These are phyloP conservation scores for Trichosporon asahii DNA, from an alignment of 1,284 basidiomycete species.

Conservation along the genomic window DNA sequence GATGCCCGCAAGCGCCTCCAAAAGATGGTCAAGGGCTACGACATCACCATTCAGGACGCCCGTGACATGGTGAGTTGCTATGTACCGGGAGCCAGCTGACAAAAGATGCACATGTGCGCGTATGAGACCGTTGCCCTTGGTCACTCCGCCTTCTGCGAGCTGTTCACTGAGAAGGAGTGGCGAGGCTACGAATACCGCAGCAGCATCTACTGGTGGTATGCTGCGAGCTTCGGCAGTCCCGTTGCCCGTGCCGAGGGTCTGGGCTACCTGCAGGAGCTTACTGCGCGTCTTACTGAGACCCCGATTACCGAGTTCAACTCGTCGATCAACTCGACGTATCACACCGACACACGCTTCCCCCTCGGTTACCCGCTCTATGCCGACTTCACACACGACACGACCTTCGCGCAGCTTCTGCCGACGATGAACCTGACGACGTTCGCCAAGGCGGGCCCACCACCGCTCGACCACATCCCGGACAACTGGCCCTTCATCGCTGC, in stretches of 20 bases:
- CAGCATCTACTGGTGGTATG: constrained; percentile 54
- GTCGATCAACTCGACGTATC: constrained; percentile 60
- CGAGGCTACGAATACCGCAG: constrained; percentile 60
- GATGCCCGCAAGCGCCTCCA: constrained; percentile 65
- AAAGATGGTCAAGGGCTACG: constrained; percentile 61
- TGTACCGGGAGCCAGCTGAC: too few species aligned
- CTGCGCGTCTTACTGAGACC: constrained; percentile 51
- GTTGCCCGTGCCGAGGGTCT: constrained; percentile 50
- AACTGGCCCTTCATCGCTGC: constrained; percentile 53
- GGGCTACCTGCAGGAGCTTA: constrained; percentile 53
- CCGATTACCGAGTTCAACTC: constrained; percentile 58
- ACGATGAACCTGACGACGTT: constrained; percentile 67
- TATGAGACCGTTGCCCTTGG: constrained; percentile 54
- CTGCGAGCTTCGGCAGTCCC: constrained; percentile 48
- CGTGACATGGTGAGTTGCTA: constrained; percentile 38
- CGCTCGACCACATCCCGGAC: constrained; percentile 65
- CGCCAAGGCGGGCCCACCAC: constrained; percentile 64
- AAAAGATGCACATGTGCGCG: constrained; percentile 29
- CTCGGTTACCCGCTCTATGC: constrained; percentile 58
- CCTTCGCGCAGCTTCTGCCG: constrained; percentile 55
- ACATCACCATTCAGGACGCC: constrained; percentile 67
- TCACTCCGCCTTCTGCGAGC: constrained; percentile 55
- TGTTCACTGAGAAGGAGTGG: constrained; percentile 68
- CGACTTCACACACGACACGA: constrained; percentile 50
- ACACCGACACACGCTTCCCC: constrained; percentile 61